phyloP scores from a whole-genome alignment of 495 filamentous ascomycete genomes.

The Darksidea phi region DNA sequence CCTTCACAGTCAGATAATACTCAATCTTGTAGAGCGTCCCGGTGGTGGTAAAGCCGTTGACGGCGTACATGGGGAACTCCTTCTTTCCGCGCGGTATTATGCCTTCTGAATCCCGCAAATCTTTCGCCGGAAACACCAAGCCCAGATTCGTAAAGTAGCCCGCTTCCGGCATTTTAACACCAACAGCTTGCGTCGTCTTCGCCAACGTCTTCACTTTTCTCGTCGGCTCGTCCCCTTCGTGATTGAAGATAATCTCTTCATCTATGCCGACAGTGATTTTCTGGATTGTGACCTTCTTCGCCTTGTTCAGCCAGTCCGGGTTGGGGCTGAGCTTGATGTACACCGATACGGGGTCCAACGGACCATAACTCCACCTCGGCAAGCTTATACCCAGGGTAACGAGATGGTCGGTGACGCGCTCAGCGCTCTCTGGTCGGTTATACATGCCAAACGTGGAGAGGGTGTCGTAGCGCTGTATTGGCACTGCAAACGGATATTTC shows the following conservation, averaged over 20 bases:
- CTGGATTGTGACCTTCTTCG: conserved; percentile 87
- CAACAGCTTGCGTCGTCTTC: conserved; percentile 77
- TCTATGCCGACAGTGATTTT: conserved; percentile 93
- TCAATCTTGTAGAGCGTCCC: conserved; percentile 97
- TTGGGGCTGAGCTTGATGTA: conserved; percentile 93
- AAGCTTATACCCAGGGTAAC: conserved; percentile 89
- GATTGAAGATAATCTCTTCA: conserved; percentile 96
- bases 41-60: conserved; percentile 89
- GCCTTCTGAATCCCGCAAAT: conserved; percentile 82
- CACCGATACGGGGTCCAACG: conserved; percentile 89
- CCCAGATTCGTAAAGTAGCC: conserved; percentile 91
- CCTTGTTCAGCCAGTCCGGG: conserved; percentile 84
- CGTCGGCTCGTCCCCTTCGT: conserved; percentile 94
- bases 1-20: conserved; percentile 92
- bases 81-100: conserved; percentile 80
- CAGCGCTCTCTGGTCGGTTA: conserved; percentile 86
- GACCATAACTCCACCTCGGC: conserved; percentile 94
- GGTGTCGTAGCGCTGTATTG: conserved; percentile 89
- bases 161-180: conserved; percentile 77
- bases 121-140: conserved; percentile 86
- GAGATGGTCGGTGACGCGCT: conserved; percentile 81
- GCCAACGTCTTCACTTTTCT: conserved; percentile 84
- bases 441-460: conserved; percentile 99
- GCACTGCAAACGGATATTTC: conserved; percentile 89
- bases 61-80: conserved; percentile 83